A percentile compares a stretch with the other conserved stretches of the same genome.
These are phyloP conservation scores for Cardamine occulta DNA, from an alignment of 345 rosid genomes.

Conservation along the genomic window DNA sequence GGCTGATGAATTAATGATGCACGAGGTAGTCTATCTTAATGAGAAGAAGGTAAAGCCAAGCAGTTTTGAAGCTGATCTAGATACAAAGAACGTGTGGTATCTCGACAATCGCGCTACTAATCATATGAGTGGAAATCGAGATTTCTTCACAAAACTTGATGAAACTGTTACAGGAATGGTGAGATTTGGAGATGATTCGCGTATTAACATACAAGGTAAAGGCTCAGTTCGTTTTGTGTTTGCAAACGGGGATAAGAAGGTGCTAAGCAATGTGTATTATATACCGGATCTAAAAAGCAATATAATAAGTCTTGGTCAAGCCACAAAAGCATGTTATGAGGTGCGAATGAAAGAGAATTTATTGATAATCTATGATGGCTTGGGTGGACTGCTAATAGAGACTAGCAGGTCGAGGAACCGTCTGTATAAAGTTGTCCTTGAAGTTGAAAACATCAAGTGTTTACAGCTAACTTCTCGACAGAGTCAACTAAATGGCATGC, in stretches of 20 bases:
- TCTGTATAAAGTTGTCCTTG: not conserved
- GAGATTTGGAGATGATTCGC: not conserved
- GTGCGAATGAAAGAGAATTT: not conserved
- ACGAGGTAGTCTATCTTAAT: too few species aligned
- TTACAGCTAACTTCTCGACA: not conserved
- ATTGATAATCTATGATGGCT: not conserved
- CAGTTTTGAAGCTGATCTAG: too few species aligned
- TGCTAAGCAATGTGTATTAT: not conserved
- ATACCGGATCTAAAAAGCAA: not conserved
- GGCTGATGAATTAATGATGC: too few species aligned
- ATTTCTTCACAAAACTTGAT: not conserved
- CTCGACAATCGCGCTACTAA: too few species aligned
- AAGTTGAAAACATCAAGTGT: too few species aligned
- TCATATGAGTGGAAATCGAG: not conserved
- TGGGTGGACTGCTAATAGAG: not conserved
- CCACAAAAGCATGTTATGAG: not conserved
- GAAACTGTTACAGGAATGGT: not conserved
- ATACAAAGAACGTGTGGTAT: too few species aligned
- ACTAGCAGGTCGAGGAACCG: not conserved
- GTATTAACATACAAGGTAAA: not conserved
- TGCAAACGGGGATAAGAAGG: not conserved
- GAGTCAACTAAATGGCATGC: not conserved
- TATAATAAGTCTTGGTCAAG: not conserved
- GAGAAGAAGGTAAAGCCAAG: too few species aligned
- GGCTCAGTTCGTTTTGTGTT: not conserved